These are phyloP conservation scores for Rhinocladiella similis DNA, from an alignment of 2,329 filamentous ascomycete genomes.

Conservation along the genomic window DNA sequence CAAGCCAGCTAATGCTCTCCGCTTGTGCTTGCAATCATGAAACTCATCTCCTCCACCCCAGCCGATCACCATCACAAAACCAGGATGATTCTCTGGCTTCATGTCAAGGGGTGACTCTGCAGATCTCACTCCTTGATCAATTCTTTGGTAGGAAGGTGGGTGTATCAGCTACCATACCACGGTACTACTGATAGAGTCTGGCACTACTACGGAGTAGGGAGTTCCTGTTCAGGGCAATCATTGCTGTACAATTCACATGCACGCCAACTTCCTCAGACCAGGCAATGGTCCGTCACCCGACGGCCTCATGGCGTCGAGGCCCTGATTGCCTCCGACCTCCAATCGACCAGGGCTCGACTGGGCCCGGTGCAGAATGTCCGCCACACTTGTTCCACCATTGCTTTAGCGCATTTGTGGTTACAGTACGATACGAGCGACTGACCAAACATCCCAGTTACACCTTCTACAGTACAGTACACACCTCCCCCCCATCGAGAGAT, in stretches of 20 bases:
- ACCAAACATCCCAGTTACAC: constrained; percentile 5
- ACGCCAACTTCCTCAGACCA: no score
- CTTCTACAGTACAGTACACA: no score
- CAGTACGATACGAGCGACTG: constrained; percentile 15
- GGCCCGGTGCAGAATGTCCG: constrained; percentile 1
- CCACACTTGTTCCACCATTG: constrained; percentile 25
- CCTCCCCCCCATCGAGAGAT: no score
- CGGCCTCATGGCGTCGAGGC: no score
- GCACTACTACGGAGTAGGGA: no score
- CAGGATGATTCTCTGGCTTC: not conserved
- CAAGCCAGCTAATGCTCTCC: constrained; percentile 2
- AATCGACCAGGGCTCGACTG: not conserved
- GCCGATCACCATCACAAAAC: not conserved
- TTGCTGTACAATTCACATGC: no score
- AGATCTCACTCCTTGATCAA: not conserved
- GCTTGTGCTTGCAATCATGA: constrained; percentile 3
- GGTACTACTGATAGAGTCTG: no score
- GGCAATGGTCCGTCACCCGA: no score
- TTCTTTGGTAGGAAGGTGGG: no score
- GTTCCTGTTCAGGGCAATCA: no score
- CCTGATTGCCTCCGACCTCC: no score
- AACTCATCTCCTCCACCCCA: constrained; percentile 3
- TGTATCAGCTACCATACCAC: not conserved
- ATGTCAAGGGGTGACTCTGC: not conserved
- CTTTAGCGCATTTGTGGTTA: constrained; percentile 11